Percentiles rank a stretch among this genome's conserved stretches.
phyloP scores from a whole-genome alignment of 148 eudicot genomes.

The Mesembryanthemum crystallinum region DNA sequence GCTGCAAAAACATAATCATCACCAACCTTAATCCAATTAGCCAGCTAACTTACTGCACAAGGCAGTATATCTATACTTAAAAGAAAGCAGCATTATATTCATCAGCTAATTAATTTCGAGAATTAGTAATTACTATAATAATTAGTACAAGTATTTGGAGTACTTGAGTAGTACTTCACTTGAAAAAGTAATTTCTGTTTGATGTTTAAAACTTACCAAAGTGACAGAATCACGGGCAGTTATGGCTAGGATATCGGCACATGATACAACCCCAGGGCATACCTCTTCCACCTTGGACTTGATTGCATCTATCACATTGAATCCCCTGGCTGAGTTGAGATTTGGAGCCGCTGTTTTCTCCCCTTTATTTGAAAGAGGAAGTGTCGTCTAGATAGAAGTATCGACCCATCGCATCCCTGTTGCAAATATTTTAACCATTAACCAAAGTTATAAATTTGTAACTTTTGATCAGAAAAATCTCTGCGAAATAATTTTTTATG shows the following conservation, averaged over 20 bases:
- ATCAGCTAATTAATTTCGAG: no score
- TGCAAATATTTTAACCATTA: no score
- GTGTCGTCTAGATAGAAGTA: conserved; percentile 42
- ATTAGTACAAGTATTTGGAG: no score
- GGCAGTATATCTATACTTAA: no score
- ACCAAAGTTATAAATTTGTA: no score
- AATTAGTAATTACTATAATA: no score
- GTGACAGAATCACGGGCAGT: conserved; percentile 38
- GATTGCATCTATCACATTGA: conserved; percentile 35
- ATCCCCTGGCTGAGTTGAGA: conserved; percentile 37
- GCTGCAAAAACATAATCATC: conserved; percentile 29
- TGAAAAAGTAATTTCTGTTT: no score
- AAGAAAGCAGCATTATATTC: no score
- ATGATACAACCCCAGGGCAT: conserved; percentile 47
- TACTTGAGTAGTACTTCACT: no score
- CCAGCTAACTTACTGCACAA: not conserved
- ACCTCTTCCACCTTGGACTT: conserved; percentile 36
- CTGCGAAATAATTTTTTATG: no score
- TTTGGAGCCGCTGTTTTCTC: conserved; percentile 45
- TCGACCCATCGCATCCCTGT: conserved; percentile 52
- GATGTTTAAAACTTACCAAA: no score
- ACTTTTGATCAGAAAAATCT: no score
- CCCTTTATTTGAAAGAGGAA: conserved; percentile 31
- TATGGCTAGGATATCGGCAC: conserved; percentile 45
- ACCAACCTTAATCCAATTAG: not conserved